Evolutionary conservation across 108 stramenopile genomes (phyloP).

Genomic region (Phaeodactylum tricornutum): DNA sequence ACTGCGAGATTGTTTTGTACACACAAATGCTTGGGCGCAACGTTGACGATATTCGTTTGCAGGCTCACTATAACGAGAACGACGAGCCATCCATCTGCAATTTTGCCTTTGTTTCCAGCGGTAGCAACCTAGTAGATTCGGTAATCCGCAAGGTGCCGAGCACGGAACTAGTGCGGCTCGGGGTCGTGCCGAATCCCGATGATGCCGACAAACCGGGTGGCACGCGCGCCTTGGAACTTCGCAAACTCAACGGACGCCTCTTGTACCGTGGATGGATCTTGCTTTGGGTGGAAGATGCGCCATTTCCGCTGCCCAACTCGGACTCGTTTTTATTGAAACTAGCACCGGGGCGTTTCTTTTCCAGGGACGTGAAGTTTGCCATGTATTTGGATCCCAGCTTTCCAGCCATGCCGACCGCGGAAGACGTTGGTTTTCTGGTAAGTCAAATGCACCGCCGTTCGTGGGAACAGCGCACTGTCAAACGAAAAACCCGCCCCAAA

Average conservation of each 20-base stretch:
- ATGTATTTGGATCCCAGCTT: slow-evolving; percentile 63
- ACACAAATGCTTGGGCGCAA: slow-evolving; percentile 53
- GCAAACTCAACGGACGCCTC: slow-evolving; percentile 51
- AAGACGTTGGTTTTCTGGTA: slow-evolving; percentile 62
- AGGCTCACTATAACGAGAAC: slow-evolving; percentile 45
- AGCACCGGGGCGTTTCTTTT: slow-evolving; percentile 54
- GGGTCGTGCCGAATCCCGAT: slow-evolving; percentile 12
- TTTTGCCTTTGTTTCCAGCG: slow-evolving; percentile 58
- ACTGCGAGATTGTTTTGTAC: slow-evolving; percentile 63
- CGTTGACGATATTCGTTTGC: slow-evolving; percentile 25
- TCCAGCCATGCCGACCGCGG: slow-evolving; percentile 33
- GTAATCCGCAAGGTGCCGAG: slow-evolving; percentile 43
- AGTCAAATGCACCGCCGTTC: slow-evolving; percentile 30
- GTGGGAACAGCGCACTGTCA: slow-evolving; percentile 10
- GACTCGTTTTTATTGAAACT: slow-evolving; percentile 53
- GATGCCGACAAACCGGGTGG: slow-evolving; percentile 5
- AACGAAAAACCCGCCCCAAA: slow-evolving; percentile 18
- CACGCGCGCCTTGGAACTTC: slow-evolving; percentile 14
- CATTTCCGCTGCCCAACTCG: slow-evolving; percentile 21
- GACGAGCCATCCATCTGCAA: slow-evolving; percentile 51
- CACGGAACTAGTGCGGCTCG: slow-evolving; percentile 32
- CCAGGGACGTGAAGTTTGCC: slow-evolving; percentile 36
- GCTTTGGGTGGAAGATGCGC: slow-evolving; percentile 46
- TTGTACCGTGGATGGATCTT: slow-evolving; percentile 56
- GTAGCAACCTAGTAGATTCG: slow-evolving; percentile 39